Base-by-base conservation (phyloP, 2,329 filamentous ascomycete genomes). In the Alternaria sp. region DNA sequence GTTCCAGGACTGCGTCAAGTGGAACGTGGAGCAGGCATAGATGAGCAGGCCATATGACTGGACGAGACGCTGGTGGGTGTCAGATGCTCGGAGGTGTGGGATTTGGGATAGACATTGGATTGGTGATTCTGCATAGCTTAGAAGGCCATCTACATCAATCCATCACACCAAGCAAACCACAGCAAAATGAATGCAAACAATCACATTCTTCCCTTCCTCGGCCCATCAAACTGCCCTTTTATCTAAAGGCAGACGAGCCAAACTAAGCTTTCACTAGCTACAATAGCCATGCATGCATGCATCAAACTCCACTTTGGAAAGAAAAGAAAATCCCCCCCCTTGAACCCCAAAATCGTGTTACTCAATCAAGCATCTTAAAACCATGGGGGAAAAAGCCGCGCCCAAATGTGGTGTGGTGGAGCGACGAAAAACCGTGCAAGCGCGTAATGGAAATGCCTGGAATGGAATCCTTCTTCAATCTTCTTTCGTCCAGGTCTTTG, bases 1-100 rank as follows among this genome's bases (percentile, higher is more conserved):
- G 66, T 93, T 98, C 76, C 90, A 91, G 32, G 94, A 97, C 61
- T 98, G 95, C 78, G 90, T 97, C 36, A 83, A 85, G 71, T 99
- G 96, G 96, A 98, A 98, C 77, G 82, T 62, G 17, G 56, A 66
- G 40, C 75, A 80, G 61, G 56, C 59, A 47, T 66, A 32, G n/a
- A 2, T 36, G 49, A 52, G 10, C 17, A 46, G 19, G 19, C 1
- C 19, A 0, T 9, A 23, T 23, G 19, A 3, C 1, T 1, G 44
- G 12, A 23, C 21, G 1, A 13, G 43, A 21, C 43, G 0, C 17
- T 2, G 19, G 1, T 21, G 43, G 43, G 3, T 44, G 40, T 4
- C 9, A 19, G 0, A 19, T 19, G 17, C 19, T 45, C 12, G 6
- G 0, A 45, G 10, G 43, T 0, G 19, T 45, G 3, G 43, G 11